Conservation (phyloP, 176 grass and related monocot species). For the Saccharum officinarum region DNA sequence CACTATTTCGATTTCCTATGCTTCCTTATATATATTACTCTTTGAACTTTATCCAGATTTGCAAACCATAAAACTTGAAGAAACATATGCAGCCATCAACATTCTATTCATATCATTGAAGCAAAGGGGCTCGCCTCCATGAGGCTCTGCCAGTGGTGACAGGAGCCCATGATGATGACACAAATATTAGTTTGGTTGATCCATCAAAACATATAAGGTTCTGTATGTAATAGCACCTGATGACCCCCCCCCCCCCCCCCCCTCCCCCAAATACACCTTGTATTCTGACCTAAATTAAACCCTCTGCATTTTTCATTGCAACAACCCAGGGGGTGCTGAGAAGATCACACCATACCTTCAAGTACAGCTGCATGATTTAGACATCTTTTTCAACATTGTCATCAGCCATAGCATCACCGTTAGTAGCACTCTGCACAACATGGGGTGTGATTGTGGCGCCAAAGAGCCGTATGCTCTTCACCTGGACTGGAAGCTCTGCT, state of each 20-base stretch:
- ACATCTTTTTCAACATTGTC: not conserved
- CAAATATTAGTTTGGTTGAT: not conserved
- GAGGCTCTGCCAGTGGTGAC: not conserved
- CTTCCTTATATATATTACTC: not conserved
- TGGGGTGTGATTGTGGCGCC: constrained; percentile 30
- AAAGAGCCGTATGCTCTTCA: constrained; percentile 48
- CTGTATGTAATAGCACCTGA: not conserved
- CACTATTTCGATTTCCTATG: not conserved
- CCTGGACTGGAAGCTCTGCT: not conserved
- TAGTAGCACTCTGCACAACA: not conserved
- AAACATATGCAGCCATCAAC: not conserved
- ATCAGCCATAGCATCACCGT: not conserved
- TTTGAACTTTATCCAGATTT: not conserved
- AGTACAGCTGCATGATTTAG: not conserved
- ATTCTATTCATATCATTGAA: not conserved
- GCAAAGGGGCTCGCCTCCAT: not conserved
- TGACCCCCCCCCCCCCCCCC: not conserved
- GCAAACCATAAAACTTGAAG: not conserved
- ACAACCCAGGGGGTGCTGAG: not conserved
- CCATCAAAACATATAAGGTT: not conserved
- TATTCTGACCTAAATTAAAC: not conserved
- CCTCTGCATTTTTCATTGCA: not conserved
- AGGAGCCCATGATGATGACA: not conserved
- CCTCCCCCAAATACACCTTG: not conserved
- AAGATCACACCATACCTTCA: constrained; percentile 30